Evolutionary conservation across 805 yeast species (phyloP).

Genomic region (Clavispora asparagi): DNA sequence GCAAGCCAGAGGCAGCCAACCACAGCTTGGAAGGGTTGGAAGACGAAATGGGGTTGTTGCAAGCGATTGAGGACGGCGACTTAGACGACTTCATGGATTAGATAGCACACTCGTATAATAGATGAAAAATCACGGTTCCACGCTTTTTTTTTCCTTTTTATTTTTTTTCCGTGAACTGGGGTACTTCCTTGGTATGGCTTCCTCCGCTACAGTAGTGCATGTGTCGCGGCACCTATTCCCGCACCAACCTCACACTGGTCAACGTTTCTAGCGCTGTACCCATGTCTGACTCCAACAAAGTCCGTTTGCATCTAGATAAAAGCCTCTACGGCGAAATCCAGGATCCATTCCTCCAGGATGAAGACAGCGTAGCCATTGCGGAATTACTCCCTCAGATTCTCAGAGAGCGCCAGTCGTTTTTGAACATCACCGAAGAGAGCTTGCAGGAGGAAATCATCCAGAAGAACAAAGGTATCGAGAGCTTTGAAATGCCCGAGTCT

Average conservation of each 20-base stretch:
- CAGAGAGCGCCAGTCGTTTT: conserved; percentile 55
- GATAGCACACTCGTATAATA: conserved; percentile 1
- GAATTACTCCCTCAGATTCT: conserved; percentile 58
- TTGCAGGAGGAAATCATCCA: conserved; percentile 41
- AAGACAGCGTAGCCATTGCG: conserved; percentile 41
- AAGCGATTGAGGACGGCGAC: conserved; percentile 53
- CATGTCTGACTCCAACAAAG: conserved; percentile 8
- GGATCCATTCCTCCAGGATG: conserved; percentile 37
- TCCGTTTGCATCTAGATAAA: conserved; percentile 22
- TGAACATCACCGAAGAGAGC: conserved; percentile 52
- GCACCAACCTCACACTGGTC: not conserved
- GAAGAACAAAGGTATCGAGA: not conserved
- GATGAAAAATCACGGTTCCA: not conserved
- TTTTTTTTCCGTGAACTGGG: too few species aligned
- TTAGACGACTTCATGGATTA: conserved; percentile 46
- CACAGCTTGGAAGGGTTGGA: conserved; percentile 30
- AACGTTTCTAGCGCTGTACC: not conserved
- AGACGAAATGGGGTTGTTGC: conserved; percentile 39
- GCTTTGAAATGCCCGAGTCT: not conserved
- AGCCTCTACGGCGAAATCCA: conserved; percentile 25
- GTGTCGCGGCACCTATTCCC: not conserved
- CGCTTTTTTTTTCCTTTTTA: too few species aligned
- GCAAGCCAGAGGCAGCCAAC: conserved; percentile 22
- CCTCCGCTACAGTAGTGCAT: not conserved
- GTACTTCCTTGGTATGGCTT: too few species aligned